Conservation (phyloP, 2,329 filamentous ascomycete species). For the Microdochium paspali region DNA sequence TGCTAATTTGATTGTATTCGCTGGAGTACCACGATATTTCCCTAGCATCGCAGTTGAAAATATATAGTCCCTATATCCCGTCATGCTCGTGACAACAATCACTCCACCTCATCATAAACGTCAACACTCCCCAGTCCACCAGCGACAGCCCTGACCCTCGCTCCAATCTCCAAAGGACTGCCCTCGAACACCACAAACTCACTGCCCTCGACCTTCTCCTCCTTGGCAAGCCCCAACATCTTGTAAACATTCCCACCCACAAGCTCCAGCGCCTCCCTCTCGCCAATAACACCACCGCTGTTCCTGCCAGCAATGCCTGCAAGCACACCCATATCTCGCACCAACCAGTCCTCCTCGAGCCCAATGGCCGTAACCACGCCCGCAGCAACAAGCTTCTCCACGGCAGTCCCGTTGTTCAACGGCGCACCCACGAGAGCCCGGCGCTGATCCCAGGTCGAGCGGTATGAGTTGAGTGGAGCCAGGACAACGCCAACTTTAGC, state of each 20-base stretch:
- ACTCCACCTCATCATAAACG: conserved; percentile 13
- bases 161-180: conserved; percentile 50
- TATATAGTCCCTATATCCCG: too few species aligned
- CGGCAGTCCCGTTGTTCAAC: conserved; percentile 53
- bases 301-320: conserved; percentile 53
- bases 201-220: conserved; percentile 10
- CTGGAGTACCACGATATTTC: too few species aligned
- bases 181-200: conserved; percentile 58
- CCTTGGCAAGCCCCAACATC: conserved; percentile 37
- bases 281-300: conserved; percentile 40
- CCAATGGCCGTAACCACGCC: conserved; percentile 51
- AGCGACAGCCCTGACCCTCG: conserved; percentile 43
- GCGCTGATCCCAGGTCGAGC: conserved; percentile 49
- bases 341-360: conserved; percentile 51
- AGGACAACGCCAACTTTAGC: conserved; percentile 51
- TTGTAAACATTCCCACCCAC: conserved; percentile 47
- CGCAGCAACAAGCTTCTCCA: conserved; percentile 47
- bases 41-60: too few species aligned
- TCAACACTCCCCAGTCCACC: conserved; percentile 27
- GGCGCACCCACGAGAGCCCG: conserved; percentile 55
- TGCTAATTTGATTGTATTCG: too few species aligned
- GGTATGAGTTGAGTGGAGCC: conserved; percentile 46
- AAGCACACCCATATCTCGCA: conserved; percentile 48
- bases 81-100: too few species aligned
- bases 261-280: conserved; percentile 45